These are phyloP conservation scores for Dovyalis caffra DNA, from an alignment of 345 rosid species.

Conservation along the genomic window DNA sequence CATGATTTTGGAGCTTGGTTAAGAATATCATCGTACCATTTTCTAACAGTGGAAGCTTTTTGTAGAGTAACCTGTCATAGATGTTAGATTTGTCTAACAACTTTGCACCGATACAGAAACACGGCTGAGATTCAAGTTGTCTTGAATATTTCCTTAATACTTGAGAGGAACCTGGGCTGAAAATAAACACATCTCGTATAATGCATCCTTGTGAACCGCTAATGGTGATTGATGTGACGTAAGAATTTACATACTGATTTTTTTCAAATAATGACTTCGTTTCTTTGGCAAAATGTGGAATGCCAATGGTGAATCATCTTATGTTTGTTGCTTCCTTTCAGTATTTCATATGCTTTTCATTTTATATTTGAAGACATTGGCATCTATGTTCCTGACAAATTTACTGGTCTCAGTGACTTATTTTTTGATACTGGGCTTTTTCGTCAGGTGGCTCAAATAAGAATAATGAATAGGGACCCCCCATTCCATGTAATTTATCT, in stretches of 20 bases:
- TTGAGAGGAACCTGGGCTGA: too few relatives aligned
- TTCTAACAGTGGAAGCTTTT: slow-evolving; percentile 2
- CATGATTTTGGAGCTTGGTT: slow-evolving; percentile 3
- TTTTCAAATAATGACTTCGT: neutral
- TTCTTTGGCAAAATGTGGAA: neutral
- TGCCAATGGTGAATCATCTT: neutral
- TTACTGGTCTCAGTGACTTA: too few relatives aligned
- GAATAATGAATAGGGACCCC: slow-evolving; percentile 50
- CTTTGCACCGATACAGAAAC: neutral
- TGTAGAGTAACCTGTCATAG: neutral
- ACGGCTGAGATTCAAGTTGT: neutral
- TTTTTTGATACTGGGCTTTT: slow-evolving; percentile 9
- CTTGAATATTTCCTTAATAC: too few relatives aligned
- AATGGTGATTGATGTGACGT: too few relatives aligned
- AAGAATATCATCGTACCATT: neutral
- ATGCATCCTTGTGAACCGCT: too few relatives aligned
- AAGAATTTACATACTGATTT: too few relatives aligned
- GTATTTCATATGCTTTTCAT: neutral
- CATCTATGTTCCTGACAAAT: slow-evolving; percentile 5
- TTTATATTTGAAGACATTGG: neutral
- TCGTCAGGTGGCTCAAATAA: slow-evolving; percentile 80
- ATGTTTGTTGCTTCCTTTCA: neutral
- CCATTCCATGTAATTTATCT: slow-evolving; percentile 53
- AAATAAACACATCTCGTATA: too few relatives aligned
- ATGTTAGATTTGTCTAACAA: neutral